These are phyloP conservation scores for Fraxinus floribunda DNA, from an alignment of 305 asterid species.

Conservation along the genomic window DNA sequence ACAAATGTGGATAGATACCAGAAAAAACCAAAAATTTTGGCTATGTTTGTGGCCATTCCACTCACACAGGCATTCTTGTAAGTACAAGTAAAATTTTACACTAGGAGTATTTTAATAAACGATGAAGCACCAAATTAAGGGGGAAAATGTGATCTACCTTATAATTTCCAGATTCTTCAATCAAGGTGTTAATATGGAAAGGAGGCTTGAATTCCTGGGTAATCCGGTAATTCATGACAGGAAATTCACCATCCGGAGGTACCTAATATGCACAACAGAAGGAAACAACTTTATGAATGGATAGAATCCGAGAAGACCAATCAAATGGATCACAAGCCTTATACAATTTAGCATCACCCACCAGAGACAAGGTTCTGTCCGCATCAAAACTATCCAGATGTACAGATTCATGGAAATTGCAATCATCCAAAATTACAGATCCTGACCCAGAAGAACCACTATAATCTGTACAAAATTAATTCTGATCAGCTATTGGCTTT, in stretches of 20 bases:
- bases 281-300: conserved; percentile 11
- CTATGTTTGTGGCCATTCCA: conserved; percentile 16
- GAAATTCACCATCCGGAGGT: conserved; percentile 98
- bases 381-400: conserved; percentile 92
- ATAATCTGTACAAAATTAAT: conserved; percentile 48
- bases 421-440: conserved; percentile 89
- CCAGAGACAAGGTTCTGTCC: conserved; percentile 87
- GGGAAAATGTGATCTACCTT: conserved; percentile 50
- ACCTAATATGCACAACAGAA: conserved; percentile 50
- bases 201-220: conserved; percentile 99
- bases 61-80: background rate
- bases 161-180: conserved; percentile 88
- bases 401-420: conserved; percentile 99
- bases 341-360: conserved; percentile 36
- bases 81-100: conserved; percentile 24
- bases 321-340: conserved; percentile 21
- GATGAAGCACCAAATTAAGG: background rate
- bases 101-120: background rate
- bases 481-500: conserved; percentile 12
- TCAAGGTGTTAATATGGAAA: conserved; percentile 75
- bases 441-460: conserved; percentile 90
- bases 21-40: conserved; percentile 12
- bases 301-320: conserved; percentile 17
- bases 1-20: conserved; percentile 13
- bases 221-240: conserved; percentile 98